These are phyloP conservation scores for Lithohypha guttulata DNA, from an alignment of 2,329 filamentous ascomycete genomes.

Conservation along the genomic window DNA sequence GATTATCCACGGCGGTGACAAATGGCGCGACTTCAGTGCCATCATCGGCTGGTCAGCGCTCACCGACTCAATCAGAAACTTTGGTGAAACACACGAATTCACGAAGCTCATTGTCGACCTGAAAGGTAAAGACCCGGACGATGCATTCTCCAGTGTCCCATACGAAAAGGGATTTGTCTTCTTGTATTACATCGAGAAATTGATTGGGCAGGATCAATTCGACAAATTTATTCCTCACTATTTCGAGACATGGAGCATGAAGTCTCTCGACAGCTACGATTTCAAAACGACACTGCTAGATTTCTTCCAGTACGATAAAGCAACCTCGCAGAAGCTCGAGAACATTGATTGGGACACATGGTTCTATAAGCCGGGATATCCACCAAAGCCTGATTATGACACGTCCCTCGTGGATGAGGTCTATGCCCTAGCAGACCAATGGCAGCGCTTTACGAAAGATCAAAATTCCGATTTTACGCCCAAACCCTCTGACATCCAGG, in stretches of 20 bases:
- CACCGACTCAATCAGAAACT: constrained; percentile 66
- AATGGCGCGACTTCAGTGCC: constrained; percentile 79
- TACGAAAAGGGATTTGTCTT: constrained; percentile 98
- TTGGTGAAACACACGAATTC: constrained; percentile 77
- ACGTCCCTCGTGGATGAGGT: constrained; percentile 77
- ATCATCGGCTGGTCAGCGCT: constrained; percentile 94
- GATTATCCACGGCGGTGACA: constrained; percentile 63
- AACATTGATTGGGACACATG: constrained; percentile 80
- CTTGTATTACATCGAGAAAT: constrained; percentile 76
- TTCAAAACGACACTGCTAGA: constrained; percentile 81
- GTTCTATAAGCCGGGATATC: constrained; percentile 81
- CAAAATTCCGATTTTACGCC: constrained; percentile 45
- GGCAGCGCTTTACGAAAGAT: constrained; percentile 47
- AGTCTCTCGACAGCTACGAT: constrained; percentile 84
- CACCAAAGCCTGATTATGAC: constrained; percentile 84
- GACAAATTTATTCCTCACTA: constrained; percentile 95
- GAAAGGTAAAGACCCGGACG: constrained; percentile 85
- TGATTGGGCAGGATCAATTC: constrained; percentile 77
- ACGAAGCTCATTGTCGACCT: constrained; percentile 83
- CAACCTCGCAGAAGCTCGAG: constrained; percentile 50
- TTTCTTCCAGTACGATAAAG: constrained; percentile 63
- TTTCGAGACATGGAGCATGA: constrained; percentile 72
- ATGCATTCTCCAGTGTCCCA: constrained; percentile 82
- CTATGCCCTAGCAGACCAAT: constrained; percentile 71
- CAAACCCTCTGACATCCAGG: constrained; percentile 54